Evolutionary conservation across 1,139 yeast genomes (phyloP), one percentile per base, ranked within the genome.

Genomic region (Debaryomyces subglobosus): DNA sequence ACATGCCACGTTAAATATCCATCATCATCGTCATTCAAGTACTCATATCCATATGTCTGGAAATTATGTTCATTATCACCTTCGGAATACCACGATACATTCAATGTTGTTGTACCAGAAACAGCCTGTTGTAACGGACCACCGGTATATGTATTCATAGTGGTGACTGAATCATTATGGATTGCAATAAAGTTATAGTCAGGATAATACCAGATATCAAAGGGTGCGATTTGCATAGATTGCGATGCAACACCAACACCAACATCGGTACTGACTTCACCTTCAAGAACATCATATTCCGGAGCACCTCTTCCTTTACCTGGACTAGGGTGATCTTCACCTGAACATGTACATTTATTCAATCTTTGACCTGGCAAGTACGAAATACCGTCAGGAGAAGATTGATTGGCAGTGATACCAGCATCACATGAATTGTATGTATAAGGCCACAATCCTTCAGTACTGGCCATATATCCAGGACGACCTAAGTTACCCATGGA

Each of bases 361-460:
- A 89, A 72, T 50, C 79, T 78, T 69, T 89, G 96, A 20, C 96
- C 96, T 0, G 90, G 89, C 37, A 89, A 71, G 59, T 80, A 86
- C 9, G 89, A 84, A 43, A 89, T 78, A 39, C 96, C 96, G 67
- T 89, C 96, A 1, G 86, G 76, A 0, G 90, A 79, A 10, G 91
- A 84, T 68, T 89, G 96, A 63, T 89, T 89, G n/a, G 96, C 86
- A 7, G 96, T 88, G 52, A 89, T 89, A 53, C 96, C 96, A 5
- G 89, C 89, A 72, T 89, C 96, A 71, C 96, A 89, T 16, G 80
- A 68, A 37, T 84, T 82, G 63, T 89, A 89, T 12, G 90, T 76
- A 61, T 89, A 89, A 2, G 96, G 96, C 96, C 96, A 89, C 12
- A 87, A 85, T 39, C 96, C 96, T 41, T 88, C 94, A 3, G 96